phyloP scores from a whole-genome alignment of 805 yeast genomes.

The Cyberlindnera petersonii region DNA sequence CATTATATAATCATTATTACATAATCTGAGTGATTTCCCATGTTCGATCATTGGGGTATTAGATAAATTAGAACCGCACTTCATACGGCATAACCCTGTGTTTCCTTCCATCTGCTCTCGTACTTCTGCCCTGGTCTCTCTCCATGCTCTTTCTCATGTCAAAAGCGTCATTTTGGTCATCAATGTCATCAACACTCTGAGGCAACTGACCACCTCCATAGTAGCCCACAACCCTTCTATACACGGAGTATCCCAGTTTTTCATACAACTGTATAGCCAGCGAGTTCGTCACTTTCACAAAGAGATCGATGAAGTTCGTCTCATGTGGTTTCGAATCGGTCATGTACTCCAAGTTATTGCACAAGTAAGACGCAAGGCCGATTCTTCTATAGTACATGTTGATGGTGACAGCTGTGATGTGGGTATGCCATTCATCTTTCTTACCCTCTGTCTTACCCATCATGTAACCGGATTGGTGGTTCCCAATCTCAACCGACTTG shows the following conservation, averaged over 20 bases:
- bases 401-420: conserved; percentile 93
- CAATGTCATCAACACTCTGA: conserved; percentile 40
- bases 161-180: conserved; percentile 81
- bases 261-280: conserved; percentile 82
- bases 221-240: conserved; percentile 83
- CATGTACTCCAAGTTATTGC: conserved; percentile 65
- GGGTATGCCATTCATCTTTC: conserved; percentile 88
- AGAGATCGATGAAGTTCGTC: conserved; percentile 83
- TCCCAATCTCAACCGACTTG: conserved; percentile 53
- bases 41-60: too few relatives aligned
- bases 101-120: conserved; percentile 57
- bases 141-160: conserved; percentile 73
- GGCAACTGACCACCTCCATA: conserved; percentile 69
- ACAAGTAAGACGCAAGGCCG: conserved; percentile 79
- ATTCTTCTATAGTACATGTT: conserved; percentile 77
- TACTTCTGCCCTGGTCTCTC: conserved; percentile 51
- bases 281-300: conserved; percentile 81
- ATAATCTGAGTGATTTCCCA: too few relatives aligned
- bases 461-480: conserved; percentile 63
- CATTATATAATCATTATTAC: too few relatives aligned
- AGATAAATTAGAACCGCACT: conserved; percentile 45
- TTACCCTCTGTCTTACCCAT: conserved; percentile 95
- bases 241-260: conserved; percentile 80
- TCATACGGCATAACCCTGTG: conserved; percentile 64
- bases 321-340: conserved; percentile 77